Percentiles rank a stretch among this genome's conserved stretches.
These are phyloP conservation scores for Alternaria sp. DNA, from an alignment of 2,329 filamentous ascomycete species.

Conservation along the genomic window DNA sequence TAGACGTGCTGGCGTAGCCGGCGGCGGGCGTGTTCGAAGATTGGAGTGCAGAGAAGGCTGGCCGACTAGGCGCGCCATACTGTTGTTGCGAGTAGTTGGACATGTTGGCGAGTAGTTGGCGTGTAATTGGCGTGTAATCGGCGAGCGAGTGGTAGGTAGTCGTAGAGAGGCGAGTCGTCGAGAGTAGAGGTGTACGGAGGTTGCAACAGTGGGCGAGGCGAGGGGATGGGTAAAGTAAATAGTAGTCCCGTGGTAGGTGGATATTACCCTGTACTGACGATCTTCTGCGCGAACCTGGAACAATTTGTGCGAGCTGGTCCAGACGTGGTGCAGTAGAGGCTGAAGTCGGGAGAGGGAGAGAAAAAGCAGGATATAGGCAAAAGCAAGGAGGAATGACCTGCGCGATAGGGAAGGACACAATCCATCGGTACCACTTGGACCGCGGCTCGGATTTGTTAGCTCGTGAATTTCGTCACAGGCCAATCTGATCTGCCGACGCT, in stretches of 20 bases:
- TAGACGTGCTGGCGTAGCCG: constrained; percentile 55
- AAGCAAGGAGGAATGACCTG: constrained; percentile 9
- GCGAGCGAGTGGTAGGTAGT: background rate
- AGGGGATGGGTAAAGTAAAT: constrained; percentile 29
- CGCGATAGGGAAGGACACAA: constrained; percentile 14
- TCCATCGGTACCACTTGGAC: constrained; percentile 19
- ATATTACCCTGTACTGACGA: constrained; percentile 27
- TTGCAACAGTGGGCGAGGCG: constrained; percentile 15
- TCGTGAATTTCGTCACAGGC: constrained; percentile 30
- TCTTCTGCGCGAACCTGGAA: constrained; percentile 18
- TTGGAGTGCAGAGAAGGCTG: constrained; percentile 50
- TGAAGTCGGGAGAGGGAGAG: constrained; percentile 16
- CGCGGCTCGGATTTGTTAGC: constrained; percentile 28
- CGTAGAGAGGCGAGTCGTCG: background rate
- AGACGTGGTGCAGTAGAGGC: constrained; percentile 15
- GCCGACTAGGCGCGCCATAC: constrained; percentile 33
- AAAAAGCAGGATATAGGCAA: constrained; percentile 11
- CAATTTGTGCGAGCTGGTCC: constrained; percentile 17
- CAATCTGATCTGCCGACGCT: constrained; percentile 29
- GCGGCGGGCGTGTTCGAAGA: constrained; percentile 37
- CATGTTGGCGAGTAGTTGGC: constrained; percentile 21
- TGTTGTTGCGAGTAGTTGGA: constrained; percentile 32
- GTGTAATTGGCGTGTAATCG: background rate
- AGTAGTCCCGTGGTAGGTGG: constrained; percentile 29
- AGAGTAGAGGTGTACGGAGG: constrained; percentile 4